Evolutionary conservation across 2,329 filamentous ascomycete genomes (phyloP), one percentile per base, ranked within the genome.

Genomic region (Diplodia intermedia): DNA sequence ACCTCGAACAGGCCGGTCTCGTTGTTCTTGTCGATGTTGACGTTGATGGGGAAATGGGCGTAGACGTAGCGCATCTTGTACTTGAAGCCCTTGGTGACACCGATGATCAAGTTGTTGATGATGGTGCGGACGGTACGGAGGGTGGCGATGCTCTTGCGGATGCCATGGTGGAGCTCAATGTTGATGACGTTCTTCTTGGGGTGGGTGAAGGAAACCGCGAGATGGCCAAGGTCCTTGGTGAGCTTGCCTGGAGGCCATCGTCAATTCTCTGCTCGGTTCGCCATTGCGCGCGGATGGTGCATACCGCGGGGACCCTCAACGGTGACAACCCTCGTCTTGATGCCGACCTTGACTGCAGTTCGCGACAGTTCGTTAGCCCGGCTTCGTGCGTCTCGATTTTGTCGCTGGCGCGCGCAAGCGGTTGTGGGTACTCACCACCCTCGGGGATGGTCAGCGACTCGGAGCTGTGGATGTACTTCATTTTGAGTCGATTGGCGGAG

Each of bases 31-130:
- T 97, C 93, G 76, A 99, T 85, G 89, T 97, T 98, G 87, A 99
- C 94, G 89, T 99, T 99, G 93, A 99, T 99, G 85, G 95, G 95
- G 83, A 99, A 99, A 91, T 99, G 95, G 83, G 95, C 95, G 84
- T 99, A 99, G 85, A 99, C 95, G 88, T 99, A 99, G 81, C 96
- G 93, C 94, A 99, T 98, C 92, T 99, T 99, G 91, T 99, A 99
- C 88, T 96, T 96, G 92, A 91, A 99, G 77, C 95, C 95, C 88
- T 94, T 97, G 83, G 95, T 99, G 76, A 99, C 95, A 84, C 95
- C 95, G 79, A 94, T 90, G 84, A 99, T 92, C 86, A 99, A 83
- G 91, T 99, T 99, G 89, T 96, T 92, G 89, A 99, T 97, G 85
- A 98, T 85, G 75, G 94, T 94, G 81, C 93, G 93, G 86, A 99